Conservation (phyloP, 2,329 filamentous ascomycete genomes). For the Metarhizium album region DNA sequence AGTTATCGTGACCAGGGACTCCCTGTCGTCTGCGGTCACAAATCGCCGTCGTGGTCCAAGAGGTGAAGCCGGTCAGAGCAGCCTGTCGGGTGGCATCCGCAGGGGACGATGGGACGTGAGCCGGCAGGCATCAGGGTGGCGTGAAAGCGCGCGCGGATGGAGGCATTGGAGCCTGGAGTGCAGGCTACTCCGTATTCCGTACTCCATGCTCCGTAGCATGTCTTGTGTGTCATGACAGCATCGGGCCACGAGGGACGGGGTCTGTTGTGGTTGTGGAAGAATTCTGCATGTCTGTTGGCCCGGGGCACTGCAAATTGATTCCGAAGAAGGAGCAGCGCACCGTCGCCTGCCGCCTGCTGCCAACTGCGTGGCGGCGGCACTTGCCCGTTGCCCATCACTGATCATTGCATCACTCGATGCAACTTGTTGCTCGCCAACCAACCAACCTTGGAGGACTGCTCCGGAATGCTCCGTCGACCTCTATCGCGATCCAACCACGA, state of each 20-base stretch:
- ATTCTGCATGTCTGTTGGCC: background rate
- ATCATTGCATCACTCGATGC: too few relatives aligned
- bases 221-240: too few relatives aligned
- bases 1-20: background rate
- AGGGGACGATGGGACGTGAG: background rate
- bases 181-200: too few relatives aligned
- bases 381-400: too few relatives aligned
- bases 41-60: background rate
- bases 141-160: background rate
- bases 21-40: background rate
- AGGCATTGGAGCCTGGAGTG: background rate
- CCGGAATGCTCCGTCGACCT: background rate
- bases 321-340: background rate
- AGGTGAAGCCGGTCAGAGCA: background rate
- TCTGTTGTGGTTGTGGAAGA: too few relatives aligned
- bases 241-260: too few relatives aligned
- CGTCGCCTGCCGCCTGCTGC: background rate
- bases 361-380: too few relatives aligned
- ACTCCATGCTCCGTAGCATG: too few relatives aligned
- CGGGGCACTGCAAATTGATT: background rate
- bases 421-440: too few relatives aligned
- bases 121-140: background rate
- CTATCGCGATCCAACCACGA: background rate
- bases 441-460: background rate
- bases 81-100: background rate